Evolutionary conservation across 495 filamentous ascomycete species (phyloP).

Genomic region (Penicillium simplicissimum): DNA sequence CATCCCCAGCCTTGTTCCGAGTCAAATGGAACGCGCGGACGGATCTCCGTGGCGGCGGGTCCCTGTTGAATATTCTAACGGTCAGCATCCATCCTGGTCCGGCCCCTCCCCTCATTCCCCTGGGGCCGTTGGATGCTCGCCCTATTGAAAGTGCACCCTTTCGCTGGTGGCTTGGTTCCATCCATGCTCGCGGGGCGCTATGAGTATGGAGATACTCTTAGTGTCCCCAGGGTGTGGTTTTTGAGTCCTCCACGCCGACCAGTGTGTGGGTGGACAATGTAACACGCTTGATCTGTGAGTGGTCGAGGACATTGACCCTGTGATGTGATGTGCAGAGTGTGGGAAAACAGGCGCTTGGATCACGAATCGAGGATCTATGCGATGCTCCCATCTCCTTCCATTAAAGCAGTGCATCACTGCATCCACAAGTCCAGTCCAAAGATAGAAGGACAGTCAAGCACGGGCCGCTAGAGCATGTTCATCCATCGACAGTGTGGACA

Average conservation of each 20-base stretch:
- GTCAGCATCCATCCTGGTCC: conserved; percentile 12
- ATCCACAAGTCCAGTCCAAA: background rate
- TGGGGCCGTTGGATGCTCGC: background rate
- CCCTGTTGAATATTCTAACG: conserved; percentile 8
- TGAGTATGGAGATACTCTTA: background rate
- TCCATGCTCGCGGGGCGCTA: background rate
- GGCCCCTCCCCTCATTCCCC: background rate
- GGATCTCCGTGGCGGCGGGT: conserved; percentile 9
- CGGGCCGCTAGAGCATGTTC: background rate
- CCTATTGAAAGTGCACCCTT: background rate
- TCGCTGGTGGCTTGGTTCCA: conserved; percentile 9
- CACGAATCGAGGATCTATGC: background rate
- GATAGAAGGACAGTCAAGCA: conserved; percentile 4
- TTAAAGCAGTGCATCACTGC: background rate
- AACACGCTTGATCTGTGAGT: background rate
- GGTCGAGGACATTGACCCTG: background rate
- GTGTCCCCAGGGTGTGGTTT: background rate
- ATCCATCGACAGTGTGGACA: background rate
- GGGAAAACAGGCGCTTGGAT: background rate
- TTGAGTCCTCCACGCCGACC: background rate
- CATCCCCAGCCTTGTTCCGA: background rate
- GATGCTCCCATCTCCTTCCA: background rate
- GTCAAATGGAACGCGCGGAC: conserved; percentile 6
- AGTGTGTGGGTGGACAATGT: background rate
- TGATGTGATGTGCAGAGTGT: conserved; percentile 2